Evolutionary conservation across 495 filamentous ascomycete species (phyloP).

Genomic region (Penicillium flavigenum): DNA sequence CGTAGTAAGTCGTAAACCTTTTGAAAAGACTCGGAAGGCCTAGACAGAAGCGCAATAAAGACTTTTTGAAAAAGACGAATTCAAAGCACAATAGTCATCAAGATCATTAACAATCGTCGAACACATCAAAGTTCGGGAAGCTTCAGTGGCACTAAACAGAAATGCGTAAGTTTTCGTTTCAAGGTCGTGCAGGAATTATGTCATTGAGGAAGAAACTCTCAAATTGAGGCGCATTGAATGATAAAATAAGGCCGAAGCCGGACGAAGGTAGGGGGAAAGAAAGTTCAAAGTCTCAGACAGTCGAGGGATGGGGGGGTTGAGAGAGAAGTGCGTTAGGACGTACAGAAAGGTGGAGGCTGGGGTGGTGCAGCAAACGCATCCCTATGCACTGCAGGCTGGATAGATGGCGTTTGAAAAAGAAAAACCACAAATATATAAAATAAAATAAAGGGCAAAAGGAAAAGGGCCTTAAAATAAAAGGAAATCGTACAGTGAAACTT

Average conservation of each 20-base stretch:
- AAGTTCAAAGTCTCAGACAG: constrained; percentile 22
- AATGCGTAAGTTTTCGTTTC: constrained; percentile 18
- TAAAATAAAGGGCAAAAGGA: constrained; percentile 13
- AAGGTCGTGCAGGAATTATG: constrained; percentile 23
- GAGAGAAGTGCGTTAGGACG: constrained; percentile 19
- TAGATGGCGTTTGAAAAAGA: constrained; percentile 30
- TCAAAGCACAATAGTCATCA: constrained; percentile 45
- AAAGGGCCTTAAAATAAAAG: constrained; percentile 13
- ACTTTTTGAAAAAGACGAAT: constrained; percentile 10
- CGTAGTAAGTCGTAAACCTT: constrained; percentile 40
- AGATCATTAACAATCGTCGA: constrained; percentile 59
- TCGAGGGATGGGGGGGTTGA: constrained; percentile 15
- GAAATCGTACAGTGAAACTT: constrained; percentile 11
- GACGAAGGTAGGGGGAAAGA: constrained; percentile 17
- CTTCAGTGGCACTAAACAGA: constrained; percentile 16
- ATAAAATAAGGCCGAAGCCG: constrained; percentile 14
- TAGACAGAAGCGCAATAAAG: constrained; percentile 1
- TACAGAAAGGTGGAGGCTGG: constrained; percentile 32
- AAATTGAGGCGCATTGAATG: constrained; percentile 16
- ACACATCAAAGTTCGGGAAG: constrained; percentile 31
- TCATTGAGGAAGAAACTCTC: constrained; percentile 11
- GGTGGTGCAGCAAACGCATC: constrained; percentile 38
- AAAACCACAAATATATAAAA: constrained; percentile 26
- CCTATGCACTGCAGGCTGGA: constrained; percentile 22
- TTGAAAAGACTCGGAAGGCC: constrained; percentile 19